A percentile compares a stretch with the other conserved stretches of the same genome.
Evolutionary conservation across 2,329 filamentous ascomycete species (phyloP).

Genomic region (Calonectria hawksworthii): DNA sequence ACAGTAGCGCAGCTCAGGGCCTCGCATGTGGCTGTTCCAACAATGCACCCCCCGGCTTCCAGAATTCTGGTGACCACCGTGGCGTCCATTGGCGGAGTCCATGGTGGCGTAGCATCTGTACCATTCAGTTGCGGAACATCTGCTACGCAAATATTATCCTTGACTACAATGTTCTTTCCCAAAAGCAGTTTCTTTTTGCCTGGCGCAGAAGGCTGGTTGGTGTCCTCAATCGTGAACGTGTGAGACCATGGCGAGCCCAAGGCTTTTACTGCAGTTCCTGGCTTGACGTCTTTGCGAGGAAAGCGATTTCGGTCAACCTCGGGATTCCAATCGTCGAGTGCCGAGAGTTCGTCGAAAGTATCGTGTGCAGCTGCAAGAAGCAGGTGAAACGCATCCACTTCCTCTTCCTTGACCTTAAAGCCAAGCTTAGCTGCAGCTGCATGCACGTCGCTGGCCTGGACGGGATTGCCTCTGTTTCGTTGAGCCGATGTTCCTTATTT

Average conservation of each 20-base stretch:
- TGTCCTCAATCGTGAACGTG: background rate
- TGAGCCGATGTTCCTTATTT: background rate
- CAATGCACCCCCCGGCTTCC: background rate
- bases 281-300: background rate
- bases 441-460: background rate
- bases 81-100: background rate
- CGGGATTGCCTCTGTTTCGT: background rate
- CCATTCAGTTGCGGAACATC: background rate
- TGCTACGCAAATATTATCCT: background rate
- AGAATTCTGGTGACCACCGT: background rate
- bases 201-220: background rate
- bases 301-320: background rate
- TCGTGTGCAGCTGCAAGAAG: background rate
- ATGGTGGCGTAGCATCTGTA: background rate
- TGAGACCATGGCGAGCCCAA: background rate
- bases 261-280: background rate
- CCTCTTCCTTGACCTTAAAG: background rate
- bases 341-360: background rate
- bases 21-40: slow-evolving; percentile 2
- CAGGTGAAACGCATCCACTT: background rate
- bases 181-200: background rate
- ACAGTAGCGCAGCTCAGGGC: slow-evolving; percentile 1
- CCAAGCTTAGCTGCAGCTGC: background rate
- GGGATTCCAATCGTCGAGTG: background rate
- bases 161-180: background rate